A percentile compares a stretch with the other conserved stretches of the same genome.
These are phyloP conservation scores for Skeletonema costatum DNA, from an alignment of 108 stramenopile species.

Conservation along the genomic window DNA sequence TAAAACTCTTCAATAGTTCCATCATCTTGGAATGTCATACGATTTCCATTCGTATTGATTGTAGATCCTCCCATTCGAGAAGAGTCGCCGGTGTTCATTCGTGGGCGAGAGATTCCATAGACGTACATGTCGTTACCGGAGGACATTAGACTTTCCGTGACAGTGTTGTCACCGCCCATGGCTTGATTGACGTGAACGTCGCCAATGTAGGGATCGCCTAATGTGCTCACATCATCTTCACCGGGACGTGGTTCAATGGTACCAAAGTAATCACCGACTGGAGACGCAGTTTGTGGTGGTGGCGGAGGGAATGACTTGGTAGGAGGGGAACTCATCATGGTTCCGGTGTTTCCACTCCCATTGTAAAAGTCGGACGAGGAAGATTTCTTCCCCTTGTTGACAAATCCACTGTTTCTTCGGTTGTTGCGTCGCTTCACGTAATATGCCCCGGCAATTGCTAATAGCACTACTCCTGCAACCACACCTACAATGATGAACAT, in stretches of 20 bases:
- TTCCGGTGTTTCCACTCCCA: neutral
- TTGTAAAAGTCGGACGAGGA: neutral
- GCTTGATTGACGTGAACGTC: neutral
- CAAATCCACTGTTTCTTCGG: neutral
- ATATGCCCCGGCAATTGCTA: constrained; percentile 24
- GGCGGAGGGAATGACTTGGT: constrained; percentile 12
- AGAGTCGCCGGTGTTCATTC: neutral
- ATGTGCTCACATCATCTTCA: constrained; percentile 72
- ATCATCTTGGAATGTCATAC: constrained; percentile 12
- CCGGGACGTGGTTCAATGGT: constrained; percentile 30
- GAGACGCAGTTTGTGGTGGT: constrained; percentile 1
- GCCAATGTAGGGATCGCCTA: constrained; percentile 58
- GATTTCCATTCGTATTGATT: neutral
- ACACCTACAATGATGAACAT: constrained; percentile 39
- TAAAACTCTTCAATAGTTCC: neutral
- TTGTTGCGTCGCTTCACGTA: neutral
- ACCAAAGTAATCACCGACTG: constrained; percentile 4
- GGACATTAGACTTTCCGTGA: constrained; percentile 5
- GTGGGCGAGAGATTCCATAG: neutral
- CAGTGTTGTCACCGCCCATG: neutral
- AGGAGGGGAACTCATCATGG: neutral
- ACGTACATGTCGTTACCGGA: constrained; percentile 10
- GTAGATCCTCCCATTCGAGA: neutral
- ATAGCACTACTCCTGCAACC: constrained; percentile 39
- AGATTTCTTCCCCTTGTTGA: neutral